Base-by-base conservation (phyloP, 768 basidiomycete genomes). In the Symmetrospora coprosmae region DNA sequence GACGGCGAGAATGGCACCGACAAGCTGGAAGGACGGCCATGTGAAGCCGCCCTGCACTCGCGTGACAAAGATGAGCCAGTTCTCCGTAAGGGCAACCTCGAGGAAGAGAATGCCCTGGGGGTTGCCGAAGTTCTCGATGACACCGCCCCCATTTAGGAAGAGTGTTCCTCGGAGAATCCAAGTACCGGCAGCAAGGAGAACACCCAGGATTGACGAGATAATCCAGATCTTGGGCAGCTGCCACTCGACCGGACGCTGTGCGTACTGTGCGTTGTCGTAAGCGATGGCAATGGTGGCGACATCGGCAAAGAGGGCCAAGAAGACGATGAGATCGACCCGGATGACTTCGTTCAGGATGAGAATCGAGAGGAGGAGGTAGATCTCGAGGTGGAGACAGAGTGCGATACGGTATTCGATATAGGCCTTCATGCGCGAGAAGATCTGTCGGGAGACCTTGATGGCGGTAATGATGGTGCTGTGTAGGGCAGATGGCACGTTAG, bases 241-340 rank as follows among this genome's bases (percentile, higher is more conserved):
- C 77, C 77, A 78, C 60, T 78, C 77, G 23, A 78, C 77, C 2
- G 77, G 77, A 43, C 71, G 62, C 28, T 71, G 67, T 45, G 62
- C 62, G 35, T 61, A 61, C 21, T 40, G 62, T 3, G 65, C 62
- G 52, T 73, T 69, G 64, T 78, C 77, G 60, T 77, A 78, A 2
- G 77, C 77, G 55, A 78, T 76, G 21, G 77, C 77, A 52, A 78
- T 76, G 6, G 77, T 78, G 7, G 75, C 77, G 17, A 78, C 71
- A 66, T 76, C 73, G 23, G 75, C 76, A 61, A 76, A 76, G 65
- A 77, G 72, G 37, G 74, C 75, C 40, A 75, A 67, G 70, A 75
- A 75, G 63, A 77, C 76, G 66, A 77, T 71, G 21, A 78, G 69
- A 50, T 78, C 76, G 37, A 74, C 76, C 31, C 76, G 74, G 63